Percentiles rank a stretch among this genome's conserved stretches.
Evolutionary conservation across 345 rosid genomes (phyloP).

Genomic region (Eucalyptus curtisii): DNA sequence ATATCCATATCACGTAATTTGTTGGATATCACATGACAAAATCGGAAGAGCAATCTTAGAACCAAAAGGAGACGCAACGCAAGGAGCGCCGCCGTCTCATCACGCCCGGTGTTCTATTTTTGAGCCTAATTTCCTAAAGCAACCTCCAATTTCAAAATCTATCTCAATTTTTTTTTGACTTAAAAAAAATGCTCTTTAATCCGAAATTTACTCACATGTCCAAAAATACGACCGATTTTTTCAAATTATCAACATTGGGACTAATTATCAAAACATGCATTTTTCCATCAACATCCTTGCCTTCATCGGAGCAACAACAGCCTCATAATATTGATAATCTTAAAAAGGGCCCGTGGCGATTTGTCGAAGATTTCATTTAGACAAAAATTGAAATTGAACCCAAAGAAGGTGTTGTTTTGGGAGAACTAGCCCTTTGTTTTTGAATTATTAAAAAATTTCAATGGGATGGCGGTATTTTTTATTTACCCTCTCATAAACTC

Average conservation of each 20-base stretch:
- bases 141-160: neutral
- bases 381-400: neutral
- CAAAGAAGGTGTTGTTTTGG: neutral
- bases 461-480: neutral
- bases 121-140: neutral
- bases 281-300: neutral
- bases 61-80: neutral
- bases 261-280: neutral
- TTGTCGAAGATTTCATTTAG: neutral
- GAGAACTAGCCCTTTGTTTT: neutral
- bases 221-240: accelerated
- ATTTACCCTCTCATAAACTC: neutral
- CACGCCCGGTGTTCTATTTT: neutral
- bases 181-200: neutral
- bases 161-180: neutral
- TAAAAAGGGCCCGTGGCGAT: neutral
- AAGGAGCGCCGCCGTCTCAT: neutral
- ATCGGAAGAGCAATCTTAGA: neutral
- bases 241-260: neutral
- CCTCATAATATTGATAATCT: neutral
- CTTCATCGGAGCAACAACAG: accelerated
- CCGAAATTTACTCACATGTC: accelerated
- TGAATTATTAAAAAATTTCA: neutral
- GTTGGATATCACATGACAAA: neutral
- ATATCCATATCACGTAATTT: too few species aligned